Evolutionary conservation across 2,329 filamentous ascomycete genomes (phyloP).

Genomic region (Claviceps capensis): DNA sequence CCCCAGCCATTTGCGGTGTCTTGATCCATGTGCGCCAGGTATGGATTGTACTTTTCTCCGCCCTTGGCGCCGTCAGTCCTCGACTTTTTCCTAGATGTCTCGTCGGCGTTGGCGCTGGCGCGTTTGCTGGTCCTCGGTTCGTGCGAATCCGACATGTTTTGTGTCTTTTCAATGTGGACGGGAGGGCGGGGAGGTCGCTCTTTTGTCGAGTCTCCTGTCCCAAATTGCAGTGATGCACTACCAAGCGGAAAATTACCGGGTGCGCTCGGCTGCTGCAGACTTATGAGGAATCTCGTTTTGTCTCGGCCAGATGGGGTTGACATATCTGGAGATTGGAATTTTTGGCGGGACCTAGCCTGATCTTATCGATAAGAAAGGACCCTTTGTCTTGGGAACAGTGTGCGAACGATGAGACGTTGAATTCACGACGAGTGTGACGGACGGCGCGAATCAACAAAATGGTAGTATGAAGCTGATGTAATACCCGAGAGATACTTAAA

Average conservation of each 20-base stretch:
- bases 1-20: conserved; percentile 28
- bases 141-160: conserved; percentile 24
- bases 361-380: conserved; percentile 19
- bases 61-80: conserved; percentile 21
- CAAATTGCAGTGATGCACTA: not conserved
- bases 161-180: not conserved
- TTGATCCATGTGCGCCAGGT: conserved; percentile 80
- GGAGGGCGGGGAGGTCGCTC: not conserved
- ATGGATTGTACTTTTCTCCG: conserved; percentile 52
- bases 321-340: conserved; percentile 7
- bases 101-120: conserved; percentile 29
- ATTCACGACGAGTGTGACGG: not conserved
- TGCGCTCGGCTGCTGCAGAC: not conserved
- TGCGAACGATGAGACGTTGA: not conserved
- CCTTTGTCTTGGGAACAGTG: conserved; percentile 3
- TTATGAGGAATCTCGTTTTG: not conserved
- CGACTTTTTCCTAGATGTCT: conserved; percentile 28
- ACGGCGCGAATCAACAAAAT: not conserved
- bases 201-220: not conserved
- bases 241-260: conserved; percentile 4
- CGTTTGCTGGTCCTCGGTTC: conserved; percentile 27
- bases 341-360: conserved; percentile 12
- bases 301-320: not conserved
- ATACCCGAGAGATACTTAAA: too few relatives aligned
- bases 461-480: not conserved